A percentile compares a stretch with the other conserved stretches of the same genome.
These are phyloP conservation scores for Calonectria hongkongensis DNA, from an alignment of 2,329 filamentous ascomycete species.

Conservation along the genomic window DNA sequence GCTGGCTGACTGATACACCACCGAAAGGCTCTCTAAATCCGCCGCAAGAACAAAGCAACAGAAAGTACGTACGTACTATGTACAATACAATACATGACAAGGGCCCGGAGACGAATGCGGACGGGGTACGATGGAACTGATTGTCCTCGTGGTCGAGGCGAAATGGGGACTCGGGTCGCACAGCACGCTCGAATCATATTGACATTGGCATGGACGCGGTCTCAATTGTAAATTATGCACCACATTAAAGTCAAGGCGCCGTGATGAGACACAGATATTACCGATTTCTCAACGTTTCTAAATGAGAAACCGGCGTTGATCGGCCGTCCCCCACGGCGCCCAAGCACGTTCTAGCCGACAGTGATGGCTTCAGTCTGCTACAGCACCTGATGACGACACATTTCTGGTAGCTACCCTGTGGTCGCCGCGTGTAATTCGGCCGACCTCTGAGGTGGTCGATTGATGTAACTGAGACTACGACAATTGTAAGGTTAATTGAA, in stretches of 20 bases:
- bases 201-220: slow-evolving; percentile 40
- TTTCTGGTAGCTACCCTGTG: slow-evolving; percentile 17
- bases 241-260: slow-evolving; percentile 16
- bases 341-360: slow-evolving; percentile 31
- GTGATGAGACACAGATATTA: slow-evolving; percentile 26
- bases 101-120: slow-evolving; percentile 13
- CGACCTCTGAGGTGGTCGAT: slow-evolving; percentile 32
- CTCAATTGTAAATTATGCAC: slow-evolving; percentile 29
- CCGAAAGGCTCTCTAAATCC: neutral
- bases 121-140: slow-evolving; percentile 28
- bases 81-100: slow-evolving; percentile 6
- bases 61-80: slow-evolving; percentile 23
- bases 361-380: slow-evolving; percentile 33
- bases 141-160: slow-evolving; percentile 42
- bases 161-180: slow-evolving; percentile 34
- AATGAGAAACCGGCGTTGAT: slow-evolving; percentile 26
- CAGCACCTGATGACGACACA: slow-evolving; percentile 34
- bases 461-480: slow-evolving; percentile 38
- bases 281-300: slow-evolving; percentile 24
- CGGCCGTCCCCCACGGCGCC: slow-evolving; percentile 38
- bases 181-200: slow-evolving; percentile 31
- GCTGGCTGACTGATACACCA: slow-evolving; percentile 33
- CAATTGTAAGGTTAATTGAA: slow-evolving; percentile 49
- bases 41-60: neutral
- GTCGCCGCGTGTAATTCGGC: slow-evolving; percentile 5